Evolutionary conservation across 495 filamentous ascomycete genomes (phyloP).

Genomic region (Cairneyella variabilis): DNA sequence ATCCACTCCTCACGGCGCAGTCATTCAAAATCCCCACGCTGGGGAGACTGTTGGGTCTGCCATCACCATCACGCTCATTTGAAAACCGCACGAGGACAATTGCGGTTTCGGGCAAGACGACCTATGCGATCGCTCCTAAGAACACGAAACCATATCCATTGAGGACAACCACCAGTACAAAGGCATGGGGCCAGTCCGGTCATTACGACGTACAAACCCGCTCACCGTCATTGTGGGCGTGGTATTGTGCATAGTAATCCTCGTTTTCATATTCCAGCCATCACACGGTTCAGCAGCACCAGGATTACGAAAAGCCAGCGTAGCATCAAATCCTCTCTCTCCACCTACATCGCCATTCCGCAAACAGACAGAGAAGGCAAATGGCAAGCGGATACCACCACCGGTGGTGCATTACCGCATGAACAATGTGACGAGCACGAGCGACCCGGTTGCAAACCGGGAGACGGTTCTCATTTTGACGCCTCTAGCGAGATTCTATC

Average conservation of each 20-base stretch:
- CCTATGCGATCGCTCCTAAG: slow-evolving; percentile 17
- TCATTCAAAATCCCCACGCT: background rate
- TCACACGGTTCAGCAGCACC: slow-evolving; percentile 32
- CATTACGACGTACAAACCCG: slow-evolving; percentile 49
- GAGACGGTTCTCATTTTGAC: slow-evolving; percentile 91
- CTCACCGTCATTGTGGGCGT: slow-evolving; percentile 45
- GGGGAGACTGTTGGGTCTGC: slow-evolving; percentile 13
- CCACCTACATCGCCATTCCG: slow-evolving; percentile 81
- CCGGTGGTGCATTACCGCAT: slow-evolving; percentile 94
- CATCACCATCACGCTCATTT: no score
- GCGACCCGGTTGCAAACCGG: slow-evolving; percentile 65
- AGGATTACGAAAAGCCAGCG: slow-evolving; percentile 49
- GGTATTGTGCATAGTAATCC: slow-evolving; percentile 48
- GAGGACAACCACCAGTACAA: slow-evolving; percentile 22
- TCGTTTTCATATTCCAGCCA: slow-evolving; percentile 46
- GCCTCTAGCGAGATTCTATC: slow-evolving; percentile 88
- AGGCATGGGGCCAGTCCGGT: slow-evolving; percentile 48
- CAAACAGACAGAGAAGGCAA: slow-evolving; percentile 55
- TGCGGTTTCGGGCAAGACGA: background rate
- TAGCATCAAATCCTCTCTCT: slow-evolving; percentile 70
- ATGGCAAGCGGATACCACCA: slow-evolving; percentile 60
- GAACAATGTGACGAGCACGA: slow-evolving; percentile 83
- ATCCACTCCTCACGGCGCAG: slow-evolving; percentile 13
- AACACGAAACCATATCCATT: slow-evolving; percentile 9
- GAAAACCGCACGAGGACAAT: background rate